phyloP scores from a whole-genome alignment of 345 rosid genomes.

The Draba incana region DNA sequence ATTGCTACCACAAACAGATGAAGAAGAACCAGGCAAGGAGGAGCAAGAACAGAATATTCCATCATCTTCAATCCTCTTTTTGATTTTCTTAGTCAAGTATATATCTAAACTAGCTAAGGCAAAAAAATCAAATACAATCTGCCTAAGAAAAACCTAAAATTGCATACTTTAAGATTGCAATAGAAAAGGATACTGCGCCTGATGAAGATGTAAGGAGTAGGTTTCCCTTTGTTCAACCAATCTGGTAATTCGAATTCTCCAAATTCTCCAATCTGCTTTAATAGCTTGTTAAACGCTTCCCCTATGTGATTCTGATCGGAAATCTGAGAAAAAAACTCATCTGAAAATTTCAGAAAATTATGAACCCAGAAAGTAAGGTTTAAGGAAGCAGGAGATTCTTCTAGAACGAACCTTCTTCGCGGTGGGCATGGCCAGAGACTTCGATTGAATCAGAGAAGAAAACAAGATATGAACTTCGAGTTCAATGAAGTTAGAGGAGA shows the following conservation, averaged over 20 bases:
- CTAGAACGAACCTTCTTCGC: constrained; percentile 35
- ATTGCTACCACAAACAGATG: constrained; percentile 70
- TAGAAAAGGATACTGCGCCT: constrained; percentile 81
- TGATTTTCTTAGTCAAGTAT: constrained; percentile 82
- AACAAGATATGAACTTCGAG: constrained; percentile 10
- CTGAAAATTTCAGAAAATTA: constrained; percentile 6
- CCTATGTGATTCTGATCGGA: constrained; percentile 49
- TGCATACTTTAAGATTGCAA: neutral
- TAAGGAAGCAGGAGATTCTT: neutral
- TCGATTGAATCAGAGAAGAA: neutral
- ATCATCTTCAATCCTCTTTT: constrained; percentile 78
- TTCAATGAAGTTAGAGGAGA: neutral
- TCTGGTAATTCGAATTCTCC: constrained; percentile 89
- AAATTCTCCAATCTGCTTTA: constrained; percentile 61
- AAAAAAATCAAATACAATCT: constrained; percentile 17
- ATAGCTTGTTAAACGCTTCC: constrained; percentile 61
- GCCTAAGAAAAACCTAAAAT: neutral
- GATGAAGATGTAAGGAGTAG: constrained; percentile 64
- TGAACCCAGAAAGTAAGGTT: neutral
- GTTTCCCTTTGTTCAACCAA: constrained; percentile 70
- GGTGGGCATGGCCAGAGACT: constrained; percentile 30
- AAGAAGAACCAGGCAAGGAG: constrained; percentile 45
- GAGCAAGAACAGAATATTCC: constrained; percentile 97
- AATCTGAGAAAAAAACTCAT: constrained; percentile 49
- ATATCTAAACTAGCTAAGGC: constrained; percentile 59